These are phyloP conservation scores for Xylaria nigripes DNA, from an alignment of 495 filamentous ascomycete genomes.

Conservation along the genomic window DNA sequence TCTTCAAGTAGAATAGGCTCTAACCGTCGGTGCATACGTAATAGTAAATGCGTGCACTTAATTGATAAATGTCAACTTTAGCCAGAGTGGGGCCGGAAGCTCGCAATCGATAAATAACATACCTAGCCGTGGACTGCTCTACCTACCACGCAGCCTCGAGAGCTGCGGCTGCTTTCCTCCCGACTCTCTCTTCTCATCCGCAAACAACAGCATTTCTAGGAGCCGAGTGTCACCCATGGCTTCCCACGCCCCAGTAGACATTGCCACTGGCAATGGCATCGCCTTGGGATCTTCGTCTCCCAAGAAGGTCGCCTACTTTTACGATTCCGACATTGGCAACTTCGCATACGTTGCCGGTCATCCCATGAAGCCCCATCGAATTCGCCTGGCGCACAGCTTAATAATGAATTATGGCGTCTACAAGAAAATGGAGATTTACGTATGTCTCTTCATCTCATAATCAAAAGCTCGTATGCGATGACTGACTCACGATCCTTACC, in stretches of 20 bases:
- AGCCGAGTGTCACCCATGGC: constrained; percentile 18
- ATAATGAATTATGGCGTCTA: constrained; percentile 99
- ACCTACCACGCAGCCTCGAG: no score
- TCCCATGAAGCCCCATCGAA: constrained; percentile 98
- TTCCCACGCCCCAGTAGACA: constrained; percentile 41
- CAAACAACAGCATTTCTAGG: background rate
- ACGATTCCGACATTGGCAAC: constrained; percentile 95
- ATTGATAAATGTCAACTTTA: no score
- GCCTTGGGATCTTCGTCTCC: constrained; percentile 36
- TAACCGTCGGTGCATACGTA: no score
- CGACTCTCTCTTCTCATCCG: constrained; percentile 1
- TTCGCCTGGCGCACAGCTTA: constrained; percentile 90
- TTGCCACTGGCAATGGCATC: constrained; percentile 38
- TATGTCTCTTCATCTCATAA: constrained; percentile 35
- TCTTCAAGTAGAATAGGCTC: no score
- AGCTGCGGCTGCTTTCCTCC: constrained; percentile 4
- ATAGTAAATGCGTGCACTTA: no score
- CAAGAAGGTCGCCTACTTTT: constrained; percentile 91
- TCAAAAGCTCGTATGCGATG: background rate
- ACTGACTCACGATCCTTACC: constrained; percentile 1
- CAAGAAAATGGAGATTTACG: constrained; percentile 98
- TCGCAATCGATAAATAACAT: no score
- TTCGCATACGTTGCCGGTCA: constrained; percentile 96
- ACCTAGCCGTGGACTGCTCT: no score
- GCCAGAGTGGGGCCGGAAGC: no score